Conservation (phyloP, 495 filamentous ascomycete species). For the Neurospora sp. region DNA sequence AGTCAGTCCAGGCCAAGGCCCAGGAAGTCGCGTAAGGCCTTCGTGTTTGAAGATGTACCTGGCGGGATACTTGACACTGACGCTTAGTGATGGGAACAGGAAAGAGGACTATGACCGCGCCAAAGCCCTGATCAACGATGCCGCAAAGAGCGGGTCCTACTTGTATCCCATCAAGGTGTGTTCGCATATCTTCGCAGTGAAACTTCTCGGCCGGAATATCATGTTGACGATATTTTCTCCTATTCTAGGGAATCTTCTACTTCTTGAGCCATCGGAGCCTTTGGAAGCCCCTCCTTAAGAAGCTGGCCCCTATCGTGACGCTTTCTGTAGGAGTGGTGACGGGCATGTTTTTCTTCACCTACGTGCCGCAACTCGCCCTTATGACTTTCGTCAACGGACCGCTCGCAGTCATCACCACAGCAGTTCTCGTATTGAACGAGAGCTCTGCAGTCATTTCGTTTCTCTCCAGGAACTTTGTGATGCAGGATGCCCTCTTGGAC, state of each 20-base stretch:
- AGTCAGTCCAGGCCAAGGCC: slow-evolving; percentile 30
- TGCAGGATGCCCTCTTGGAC: slow-evolving; percentile 73
- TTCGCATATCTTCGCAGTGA: not conserved
- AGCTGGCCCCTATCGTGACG: slow-evolving; percentile 56
- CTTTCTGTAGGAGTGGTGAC: slow-evolving; percentile 56
- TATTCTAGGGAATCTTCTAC: slow-evolving; percentile 56
- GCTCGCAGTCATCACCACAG: slow-evolving; percentile 65
- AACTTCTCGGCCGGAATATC: not conserved
- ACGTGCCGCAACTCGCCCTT: slow-evolving; percentile 76
- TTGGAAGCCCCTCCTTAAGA: slow-evolving; percentile 59
- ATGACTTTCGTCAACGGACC: slow-evolving; percentile 80
- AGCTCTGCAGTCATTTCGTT: slow-evolving; percentile 67
- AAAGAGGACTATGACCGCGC: slow-evolving; percentile 49
- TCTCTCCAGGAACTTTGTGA: slow-evolving; percentile 62
- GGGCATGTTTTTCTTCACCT: slow-evolving; percentile 82
- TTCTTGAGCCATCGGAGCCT: slow-evolving; percentile 55
- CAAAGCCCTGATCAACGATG: slow-evolving; percentile 45
- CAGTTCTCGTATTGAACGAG: slow-evolving; percentile 71
- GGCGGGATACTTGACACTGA: not conserved
- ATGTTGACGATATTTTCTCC: not conserved
- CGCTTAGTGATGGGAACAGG: slow-evolving; percentile 13
- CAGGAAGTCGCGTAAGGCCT: slow-evolving; percentile 40
- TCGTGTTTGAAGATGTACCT: not conserved
- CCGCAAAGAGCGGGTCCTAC: slow-evolving; percentile 65
- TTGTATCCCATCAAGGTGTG: slow-evolving; percentile 74